These are phyloP conservation scores for Heliamphora exappendiculata DNA, from an alignment of 148 eudicot genomes.

Conservation along the genomic window DNA sequence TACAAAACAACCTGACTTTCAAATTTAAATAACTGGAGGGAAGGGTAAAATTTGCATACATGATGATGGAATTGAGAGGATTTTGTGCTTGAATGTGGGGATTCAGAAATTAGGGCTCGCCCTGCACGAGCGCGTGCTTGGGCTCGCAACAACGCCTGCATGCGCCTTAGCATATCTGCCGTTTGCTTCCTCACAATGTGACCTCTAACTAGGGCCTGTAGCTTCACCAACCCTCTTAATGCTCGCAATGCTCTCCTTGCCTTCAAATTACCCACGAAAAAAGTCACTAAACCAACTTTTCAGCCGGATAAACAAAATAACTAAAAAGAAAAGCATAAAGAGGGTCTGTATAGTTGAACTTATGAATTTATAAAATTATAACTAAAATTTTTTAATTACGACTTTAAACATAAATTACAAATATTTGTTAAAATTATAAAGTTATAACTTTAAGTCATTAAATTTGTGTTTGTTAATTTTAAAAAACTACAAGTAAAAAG, in stretches of 20 bases:
- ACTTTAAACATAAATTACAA: too few relatives aligned
- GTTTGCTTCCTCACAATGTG: conserved; percentile 68
- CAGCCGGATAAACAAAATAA: too few relatives aligned
- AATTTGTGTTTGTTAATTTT: too few relatives aligned
- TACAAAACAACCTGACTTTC: neutral
- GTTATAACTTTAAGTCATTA: too few relatives aligned
- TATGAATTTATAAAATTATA: too few relatives aligned
- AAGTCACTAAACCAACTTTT: too few relatives aligned
- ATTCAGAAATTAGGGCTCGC: conserved; percentile 37
- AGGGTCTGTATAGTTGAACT: too few relatives aligned
- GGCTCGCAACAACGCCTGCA: conserved; percentile 65
- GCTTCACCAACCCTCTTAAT: conserved; percentile 67
- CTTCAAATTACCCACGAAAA: too few relatives aligned
- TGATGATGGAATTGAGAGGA: conserved; percentile 34
- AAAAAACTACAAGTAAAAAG: too few relatives aligned
- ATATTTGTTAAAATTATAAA: too few relatives aligned
- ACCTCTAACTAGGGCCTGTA: conserved; percentile 84
- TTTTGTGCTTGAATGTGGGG: conserved; percentile 45
- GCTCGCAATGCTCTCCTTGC: conserved; percentile 84
- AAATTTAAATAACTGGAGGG: conserved; percentile 11
- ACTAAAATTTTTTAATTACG: too few relatives aligned
- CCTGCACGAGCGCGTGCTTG: conserved; percentile 60
- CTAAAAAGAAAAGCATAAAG: too few relatives aligned
- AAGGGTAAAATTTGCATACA: conserved; percentile 28
- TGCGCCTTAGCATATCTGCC: conserved; percentile 43